Evolutionary conservation across 2,329 filamentous ascomycete species (phyloP).

Genomic region (Aspergillus sojae): DNA sequence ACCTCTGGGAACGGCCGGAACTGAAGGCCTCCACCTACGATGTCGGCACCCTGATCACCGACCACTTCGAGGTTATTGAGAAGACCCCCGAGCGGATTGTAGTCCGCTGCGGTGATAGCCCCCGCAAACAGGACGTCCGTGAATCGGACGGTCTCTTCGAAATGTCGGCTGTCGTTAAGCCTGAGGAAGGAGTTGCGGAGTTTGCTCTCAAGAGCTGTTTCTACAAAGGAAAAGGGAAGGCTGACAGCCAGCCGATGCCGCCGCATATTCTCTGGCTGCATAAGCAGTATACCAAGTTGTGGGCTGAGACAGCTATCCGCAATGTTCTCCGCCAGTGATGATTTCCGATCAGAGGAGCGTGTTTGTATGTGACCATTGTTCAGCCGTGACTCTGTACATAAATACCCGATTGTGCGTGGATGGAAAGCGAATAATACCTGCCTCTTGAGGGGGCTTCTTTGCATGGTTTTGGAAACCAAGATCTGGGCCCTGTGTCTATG

Average conservation of each 20-base stretch:
- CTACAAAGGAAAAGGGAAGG: slow-evolving; percentile 57
- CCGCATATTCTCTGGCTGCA: slow-evolving; percentile 54
- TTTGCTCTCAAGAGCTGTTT: slow-evolving; percentile 67
- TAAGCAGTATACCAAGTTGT: slow-evolving; percentile 59
- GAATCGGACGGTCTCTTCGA: slow-evolving; percentile 68
- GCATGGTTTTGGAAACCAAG: neutral
- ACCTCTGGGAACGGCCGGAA: slow-evolving; percentile 64
- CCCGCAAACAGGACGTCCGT: slow-evolving; percentile 58
- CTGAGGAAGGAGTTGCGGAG: slow-evolving; percentile 61
- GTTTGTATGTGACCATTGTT: neutral
- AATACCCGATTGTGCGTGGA: neutral
- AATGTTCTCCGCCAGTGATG: slow-evolving; percentile 16
- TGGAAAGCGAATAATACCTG: neutral
- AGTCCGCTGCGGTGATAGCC: slow-evolving; percentile 68
- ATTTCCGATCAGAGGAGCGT: slow-evolving; percentile 13
- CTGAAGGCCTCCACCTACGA: slow-evolving; percentile 62
- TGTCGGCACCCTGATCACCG: slow-evolving; percentile 65
- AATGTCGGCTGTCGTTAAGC: slow-evolving; percentile 64
- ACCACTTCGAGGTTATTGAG: slow-evolving; percentile 72
- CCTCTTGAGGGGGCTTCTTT: neutral
- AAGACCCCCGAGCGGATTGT: slow-evolving; percentile 63
- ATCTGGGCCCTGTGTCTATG: neutral
- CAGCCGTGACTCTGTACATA: neutral
- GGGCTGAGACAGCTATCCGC: slow-evolving; percentile 56
- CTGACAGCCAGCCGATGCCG: slow-evolving; percentile 49